Conservation (phyloP, 306 rosid genomes). For the Lagenaria siceraria region DNA sequence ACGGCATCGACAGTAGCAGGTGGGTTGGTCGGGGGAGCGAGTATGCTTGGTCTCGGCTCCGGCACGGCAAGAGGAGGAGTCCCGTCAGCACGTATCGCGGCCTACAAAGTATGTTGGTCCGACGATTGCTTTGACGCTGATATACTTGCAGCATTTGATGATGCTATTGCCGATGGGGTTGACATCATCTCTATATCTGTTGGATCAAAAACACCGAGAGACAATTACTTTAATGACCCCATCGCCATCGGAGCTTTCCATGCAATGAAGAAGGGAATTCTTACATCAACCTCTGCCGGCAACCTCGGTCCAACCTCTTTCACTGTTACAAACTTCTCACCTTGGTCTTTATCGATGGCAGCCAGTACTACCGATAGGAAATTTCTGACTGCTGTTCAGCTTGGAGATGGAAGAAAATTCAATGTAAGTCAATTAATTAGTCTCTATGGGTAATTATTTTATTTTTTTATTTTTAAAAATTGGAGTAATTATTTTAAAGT, state of each 20-base stretch:
- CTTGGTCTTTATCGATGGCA: background rate
- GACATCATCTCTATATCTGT: background rate
- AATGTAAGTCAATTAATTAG: background rate
- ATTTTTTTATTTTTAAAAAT: no score
- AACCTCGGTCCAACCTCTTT: background rate
- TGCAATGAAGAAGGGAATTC: background rate
- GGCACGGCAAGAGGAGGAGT: background rate
- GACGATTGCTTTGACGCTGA: background rate
- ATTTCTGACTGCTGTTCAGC: background rate
- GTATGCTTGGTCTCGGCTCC: background rate
- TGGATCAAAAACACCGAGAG: fast-evolving
- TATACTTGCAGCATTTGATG: background rate
- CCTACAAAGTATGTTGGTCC: background rate
- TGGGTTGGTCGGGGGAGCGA: background rate
- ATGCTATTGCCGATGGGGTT: background rate
- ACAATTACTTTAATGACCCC: background rate
- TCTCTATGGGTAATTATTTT: no score
- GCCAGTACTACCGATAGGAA: background rate
- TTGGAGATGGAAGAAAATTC: background rate
- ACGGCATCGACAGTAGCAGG: background rate
- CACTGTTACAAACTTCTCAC: background rate
- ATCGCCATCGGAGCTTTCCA: background rate
- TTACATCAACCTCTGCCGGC: background rate
- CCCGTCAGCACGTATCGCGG: background rate
- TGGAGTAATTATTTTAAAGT: no score